These are phyloP conservation scores for Dionaea muscipula DNA, from an alignment of 179 eudicot species.

Conservation along the genomic window DNA sequence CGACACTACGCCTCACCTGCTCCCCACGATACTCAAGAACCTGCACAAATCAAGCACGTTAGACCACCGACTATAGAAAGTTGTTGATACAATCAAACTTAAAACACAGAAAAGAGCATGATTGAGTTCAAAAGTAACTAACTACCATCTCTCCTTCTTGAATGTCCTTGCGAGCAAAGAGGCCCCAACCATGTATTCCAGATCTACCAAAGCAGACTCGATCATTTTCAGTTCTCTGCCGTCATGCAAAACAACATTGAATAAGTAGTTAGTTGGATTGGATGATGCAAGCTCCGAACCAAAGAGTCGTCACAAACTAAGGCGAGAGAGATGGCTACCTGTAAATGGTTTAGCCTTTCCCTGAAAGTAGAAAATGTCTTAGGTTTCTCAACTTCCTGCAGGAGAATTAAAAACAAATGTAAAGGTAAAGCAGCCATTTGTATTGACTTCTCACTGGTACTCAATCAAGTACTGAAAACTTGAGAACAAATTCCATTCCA, in stretches of 20 bases:
- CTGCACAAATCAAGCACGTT: conserved; percentile 24
- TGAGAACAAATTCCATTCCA: too few relatives aligned
- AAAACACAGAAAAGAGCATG: not conserved
- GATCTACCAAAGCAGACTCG: conserved; percentile 95
- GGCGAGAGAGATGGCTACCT: conserved; percentile 29
- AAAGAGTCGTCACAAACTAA: conserved; percentile 5
- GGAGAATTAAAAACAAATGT: conserved; percentile 13
- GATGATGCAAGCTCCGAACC: too few relatives aligned
- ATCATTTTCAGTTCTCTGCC: conserved; percentile 84
- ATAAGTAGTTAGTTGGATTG: not conserved
- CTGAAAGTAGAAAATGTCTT: conserved; percentile 63
- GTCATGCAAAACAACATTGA: conserved; percentile 7
- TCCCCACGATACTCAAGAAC: conserved; percentile 99
- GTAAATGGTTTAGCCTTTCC: conserved; percentile 72
- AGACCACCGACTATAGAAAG: not conserved
- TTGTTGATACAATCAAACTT: not conserved
- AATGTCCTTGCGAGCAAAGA: conserved; percentile 78
- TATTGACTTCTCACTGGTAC: too few relatives aligned
- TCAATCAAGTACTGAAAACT: too few relatives aligned
- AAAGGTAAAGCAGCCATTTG: too few relatives aligned
- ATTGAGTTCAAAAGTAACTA: not conserved
- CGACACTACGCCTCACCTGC: conserved; percentile 93
- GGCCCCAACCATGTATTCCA: conserved; percentile 98
- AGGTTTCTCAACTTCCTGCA: conserved; percentile 61
- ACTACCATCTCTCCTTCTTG: conserved; percentile 96